Conservation (phyloP, 352 stramenopile genomes). For the Globisporangium acanthophoron region DNA sequence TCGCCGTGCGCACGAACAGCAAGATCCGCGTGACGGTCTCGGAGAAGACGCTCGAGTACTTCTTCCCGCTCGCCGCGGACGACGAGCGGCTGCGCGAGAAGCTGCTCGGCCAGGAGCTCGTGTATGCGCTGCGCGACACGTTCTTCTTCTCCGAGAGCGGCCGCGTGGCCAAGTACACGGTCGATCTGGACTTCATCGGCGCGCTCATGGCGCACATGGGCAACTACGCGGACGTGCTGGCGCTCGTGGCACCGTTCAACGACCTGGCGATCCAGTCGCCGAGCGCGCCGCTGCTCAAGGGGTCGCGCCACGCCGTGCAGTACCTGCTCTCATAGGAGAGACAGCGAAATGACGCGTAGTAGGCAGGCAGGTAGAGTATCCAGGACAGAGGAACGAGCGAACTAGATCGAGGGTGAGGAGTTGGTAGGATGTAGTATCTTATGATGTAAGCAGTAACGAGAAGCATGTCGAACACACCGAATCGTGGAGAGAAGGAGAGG, state of each 20-base stretch:
- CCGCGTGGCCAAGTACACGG: constrained; percentile 37
- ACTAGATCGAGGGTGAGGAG: no score
- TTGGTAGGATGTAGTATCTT: not conserved
- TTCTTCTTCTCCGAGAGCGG: constrained; percentile 39
- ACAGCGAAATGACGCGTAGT: not conserved
- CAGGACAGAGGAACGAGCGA: not conserved
- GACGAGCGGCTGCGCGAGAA: constrained; percentile 18
- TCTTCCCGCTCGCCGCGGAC: constrained; percentile 31
- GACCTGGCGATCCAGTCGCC: constrained; percentile 25
- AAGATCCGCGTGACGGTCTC: constrained; percentile 28
- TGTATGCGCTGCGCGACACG: constrained; percentile 34
- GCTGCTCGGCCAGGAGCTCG: constrained; percentile 32
- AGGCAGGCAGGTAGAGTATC: not conserved
- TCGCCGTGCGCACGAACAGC: constrained; percentile 30
- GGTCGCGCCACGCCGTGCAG: constrained; percentile 29
- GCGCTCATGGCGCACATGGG: constrained; percentile 26
- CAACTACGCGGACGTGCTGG: constrained; percentile 30
- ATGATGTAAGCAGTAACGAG: not conserved
- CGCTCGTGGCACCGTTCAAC: constrained; percentile 30
- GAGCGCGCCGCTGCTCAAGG: not conserved
- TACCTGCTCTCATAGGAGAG: constrained; percentile 24
- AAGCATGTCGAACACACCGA: not conserved
- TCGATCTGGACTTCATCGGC: constrained; percentile 32
- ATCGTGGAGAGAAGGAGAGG: no score
- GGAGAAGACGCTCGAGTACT: constrained; percentile 30